phyloP scores from a whole-genome alignment of 2,329 filamentous ascomycete species.

The Ilyonectria mors-panacis region DNA sequence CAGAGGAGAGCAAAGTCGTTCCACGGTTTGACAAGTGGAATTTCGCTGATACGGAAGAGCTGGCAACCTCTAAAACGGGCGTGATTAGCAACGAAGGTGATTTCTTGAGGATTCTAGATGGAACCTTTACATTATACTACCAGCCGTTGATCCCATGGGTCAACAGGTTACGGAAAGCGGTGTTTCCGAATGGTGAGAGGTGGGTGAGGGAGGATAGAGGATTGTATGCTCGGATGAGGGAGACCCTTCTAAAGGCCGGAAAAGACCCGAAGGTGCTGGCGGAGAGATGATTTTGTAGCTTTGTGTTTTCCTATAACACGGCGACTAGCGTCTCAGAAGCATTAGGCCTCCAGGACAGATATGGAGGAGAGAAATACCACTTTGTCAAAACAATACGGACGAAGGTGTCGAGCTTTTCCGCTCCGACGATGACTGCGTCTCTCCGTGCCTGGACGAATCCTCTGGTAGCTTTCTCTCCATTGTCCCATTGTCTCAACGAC shows the following conservation, averaged over 20 bases:
- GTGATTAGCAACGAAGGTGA: conserved; percentile 43
- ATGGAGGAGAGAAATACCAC: too few relatives aligned
- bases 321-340: too few relatives aligned
- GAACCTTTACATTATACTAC: conserved; percentile 55
- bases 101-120: conserved; percentile 48
- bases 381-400: too few relatives aligned
- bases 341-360: too few relatives aligned
- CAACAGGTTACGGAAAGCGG: too few relatives aligned
- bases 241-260: conserved; percentile 37
- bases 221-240: conserved; percentile 41
- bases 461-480: too few relatives aligned
- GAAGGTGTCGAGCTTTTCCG: too few relatives aligned
- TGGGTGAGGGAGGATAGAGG: conserved; percentile 39
- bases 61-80: conserved; percentile 1
- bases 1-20: background rate
- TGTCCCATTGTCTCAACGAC: too few relatives aligned
- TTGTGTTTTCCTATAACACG: background rate
- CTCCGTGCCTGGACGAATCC: too few relatives aligned
- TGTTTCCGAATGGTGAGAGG: too few relatives aligned
- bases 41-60: background rate
- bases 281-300: background rate
- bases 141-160: too few relatives aligned
- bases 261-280: conserved; percentile 25
- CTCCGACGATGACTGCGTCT: too few relatives aligned
- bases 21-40: background rate